These are phyloP conservation scores for Myochromella boudieri DNA, from an alignment of 768 basidiomycete genomes.

Conservation along the genomic window DNA sequence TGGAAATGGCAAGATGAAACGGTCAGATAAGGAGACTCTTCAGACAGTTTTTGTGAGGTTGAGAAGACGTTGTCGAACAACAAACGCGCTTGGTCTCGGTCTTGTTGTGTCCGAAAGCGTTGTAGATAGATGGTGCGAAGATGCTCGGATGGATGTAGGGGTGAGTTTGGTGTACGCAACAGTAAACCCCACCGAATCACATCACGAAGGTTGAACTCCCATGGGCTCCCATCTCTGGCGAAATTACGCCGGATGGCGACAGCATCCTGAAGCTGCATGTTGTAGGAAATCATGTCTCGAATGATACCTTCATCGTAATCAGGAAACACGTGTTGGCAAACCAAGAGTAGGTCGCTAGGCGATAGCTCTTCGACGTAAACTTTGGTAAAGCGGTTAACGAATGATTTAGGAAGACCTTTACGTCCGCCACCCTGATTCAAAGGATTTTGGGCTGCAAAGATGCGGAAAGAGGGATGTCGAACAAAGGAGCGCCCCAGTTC, in stretches of 20 bases:
- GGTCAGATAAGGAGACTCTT: conserved; percentile 33
- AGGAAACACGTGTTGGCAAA: conserved; percentile 77
- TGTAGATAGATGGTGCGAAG: conserved; percentile 78
- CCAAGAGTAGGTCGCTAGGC: conserved; percentile 69
- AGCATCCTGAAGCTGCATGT: conserved; percentile 65
- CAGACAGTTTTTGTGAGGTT: conserved; percentile 20
- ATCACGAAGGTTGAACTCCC: conserved; percentile 98
- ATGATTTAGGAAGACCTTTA: conserved; percentile 96
- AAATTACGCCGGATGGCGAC: conserved; percentile 65
- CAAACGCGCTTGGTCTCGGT: conserved; percentile 51
- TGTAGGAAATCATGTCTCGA: conserved; percentile 81
- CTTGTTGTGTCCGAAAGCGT: conserved; percentile 76
- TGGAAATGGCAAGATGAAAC: conserved; percentile 53
- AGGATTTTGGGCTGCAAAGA: conserved; percentile 98
- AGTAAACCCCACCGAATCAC: conserved; percentile 85
- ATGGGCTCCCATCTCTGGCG: conserved; percentile 81
- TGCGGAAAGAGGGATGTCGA: conserved; percentile 90
- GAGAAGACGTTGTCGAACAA: conserved; percentile 59
- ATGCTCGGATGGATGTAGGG: conserved; percentile 57
- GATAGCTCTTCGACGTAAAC: conserved; percentile 90
- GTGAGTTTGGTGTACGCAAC: conserved; percentile 29
- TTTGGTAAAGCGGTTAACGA: conserved; percentile 97
- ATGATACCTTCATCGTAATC: conserved; percentile 52
- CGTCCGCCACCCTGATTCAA: conserved; percentile 94
- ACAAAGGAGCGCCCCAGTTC: conserved; percentile 88